phyloP scores from a whole-genome alignment of 2,329 filamentous ascomycete genomes.

The Chrysosporium queenslandicum region DNA sequence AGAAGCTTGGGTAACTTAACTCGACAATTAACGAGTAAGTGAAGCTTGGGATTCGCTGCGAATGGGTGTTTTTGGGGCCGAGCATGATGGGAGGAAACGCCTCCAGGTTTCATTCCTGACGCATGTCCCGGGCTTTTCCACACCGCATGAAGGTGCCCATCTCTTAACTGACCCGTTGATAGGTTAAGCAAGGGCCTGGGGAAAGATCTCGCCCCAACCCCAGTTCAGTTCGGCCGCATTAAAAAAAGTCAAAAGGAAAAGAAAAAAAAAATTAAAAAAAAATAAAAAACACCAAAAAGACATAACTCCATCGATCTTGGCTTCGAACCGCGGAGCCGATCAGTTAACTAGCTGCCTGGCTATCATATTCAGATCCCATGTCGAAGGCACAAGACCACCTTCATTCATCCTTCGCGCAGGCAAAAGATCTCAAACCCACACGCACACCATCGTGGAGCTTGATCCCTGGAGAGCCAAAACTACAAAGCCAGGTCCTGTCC shows the following conservation, averaged over 20 bases:
- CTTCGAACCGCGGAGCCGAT: slow-evolving; percentile 3
- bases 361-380: background rate
- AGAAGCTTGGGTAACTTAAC: background rate
- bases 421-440: background rate
- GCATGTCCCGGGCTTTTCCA: background rate
- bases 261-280: background rate
- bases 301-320: slow-evolving; percentile 4
- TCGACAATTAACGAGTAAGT: background rate
- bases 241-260: background rate
- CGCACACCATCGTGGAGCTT: background rate
- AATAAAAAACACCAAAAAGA: background rate
- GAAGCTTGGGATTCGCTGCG: background rate
- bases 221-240: background rate
- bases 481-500: background rate
- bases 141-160: slow-evolving; percentile 1
- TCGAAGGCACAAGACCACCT: background rate
- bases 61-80: background rate
- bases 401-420: background rate
- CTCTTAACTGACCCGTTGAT: background rate
- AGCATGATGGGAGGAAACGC: slow-evolving; percentile 1
- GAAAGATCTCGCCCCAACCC: background rate
- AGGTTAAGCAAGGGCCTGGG: background rate
- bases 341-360: background rate
- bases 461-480: background rate
- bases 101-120: slow-evolving; percentile 10